Conservation (phyloP, 768 basidiomycete species). For the Panaeolus cyanescens region DNA sequence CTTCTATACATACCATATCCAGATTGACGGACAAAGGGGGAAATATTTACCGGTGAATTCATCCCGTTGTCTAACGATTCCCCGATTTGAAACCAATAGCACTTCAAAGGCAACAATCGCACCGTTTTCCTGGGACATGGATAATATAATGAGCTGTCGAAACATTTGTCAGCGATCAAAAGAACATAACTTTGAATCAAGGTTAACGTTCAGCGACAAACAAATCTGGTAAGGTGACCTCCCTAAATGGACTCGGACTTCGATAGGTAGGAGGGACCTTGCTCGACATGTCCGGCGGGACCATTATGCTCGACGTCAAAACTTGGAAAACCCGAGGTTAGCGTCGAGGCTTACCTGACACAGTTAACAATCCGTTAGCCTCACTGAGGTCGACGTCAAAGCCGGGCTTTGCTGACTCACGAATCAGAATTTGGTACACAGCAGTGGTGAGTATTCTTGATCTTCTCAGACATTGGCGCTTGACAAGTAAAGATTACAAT, state of each 20-base stretch:
- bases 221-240: neutral
- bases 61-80: neutral
- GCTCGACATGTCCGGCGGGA: neutral
- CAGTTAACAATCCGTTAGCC: too few species aligned
- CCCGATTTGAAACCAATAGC: neutral
- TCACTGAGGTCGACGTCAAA: too few species aligned
- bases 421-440: too few species aligned
- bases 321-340: neutral
- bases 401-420: too few species aligned
- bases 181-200: neutral
- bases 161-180: neutral
- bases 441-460: too few species aligned
- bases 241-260: neutral
- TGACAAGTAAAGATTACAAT: too few species aligned
- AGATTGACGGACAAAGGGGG: too few species aligned
- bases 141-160: too few species aligned
- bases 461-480: too few species aligned
- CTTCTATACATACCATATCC: too few species aligned
- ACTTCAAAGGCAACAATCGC: neutral
- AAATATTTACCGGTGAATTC: neutral
- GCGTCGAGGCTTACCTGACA: too few species aligned
- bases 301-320: neutral
- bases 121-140: neutral
- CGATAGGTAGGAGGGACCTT: neutral
- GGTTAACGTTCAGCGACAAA: neutral